Evolutionary conservation across 257 asterid genomes (phyloP).

Genomic region (Przewalskia tangutica): DNA sequence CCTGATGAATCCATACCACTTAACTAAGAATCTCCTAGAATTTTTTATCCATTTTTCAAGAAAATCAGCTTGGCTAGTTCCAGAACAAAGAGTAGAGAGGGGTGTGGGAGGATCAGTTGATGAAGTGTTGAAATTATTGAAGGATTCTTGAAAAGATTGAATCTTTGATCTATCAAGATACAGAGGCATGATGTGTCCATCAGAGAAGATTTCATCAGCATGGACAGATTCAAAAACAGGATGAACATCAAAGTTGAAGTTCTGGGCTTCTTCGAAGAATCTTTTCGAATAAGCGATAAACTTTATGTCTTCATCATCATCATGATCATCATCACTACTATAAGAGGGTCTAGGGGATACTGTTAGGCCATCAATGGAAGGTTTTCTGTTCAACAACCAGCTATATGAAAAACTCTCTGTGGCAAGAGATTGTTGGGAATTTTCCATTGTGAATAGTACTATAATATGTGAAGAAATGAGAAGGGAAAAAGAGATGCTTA

Average conservation of each 20-base stretch:
- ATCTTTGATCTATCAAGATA: constrained; percentile 15
- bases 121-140: neutral
- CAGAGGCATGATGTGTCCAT: constrained; percentile 46
- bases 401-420: constrained; percentile 66
- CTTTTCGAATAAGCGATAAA: constrained; percentile 7
- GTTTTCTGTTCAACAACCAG: constrained; percentile 38
- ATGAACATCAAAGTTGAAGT: constrained; percentile 40
- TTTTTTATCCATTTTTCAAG: constrained; percentile 27
- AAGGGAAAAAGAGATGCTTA: constrained; percentile 3
- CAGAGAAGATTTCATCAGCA: constrained; percentile 55
- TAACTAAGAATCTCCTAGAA: constrained; percentile 15
- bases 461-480: neutral
- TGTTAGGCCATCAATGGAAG: constrained; percentile 15
- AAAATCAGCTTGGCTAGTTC: neutral
- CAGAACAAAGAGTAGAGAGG: neutral
- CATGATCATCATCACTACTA: neutral
- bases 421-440: constrained; percentile 36
- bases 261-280: constrained; percentile 16
- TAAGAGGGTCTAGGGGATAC: constrained; percentile 5
- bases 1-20: constrained; percentile 25
- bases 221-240: constrained; percentile 29
- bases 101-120: constrained; percentile 29
- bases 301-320: neutral
- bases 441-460: constrained; percentile 31
- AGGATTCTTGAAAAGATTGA: neutral